Evolutionary conservation across 73 alveolate genomes (phyloP).

Genomic region (Paraurostyla sp.): DNA sequence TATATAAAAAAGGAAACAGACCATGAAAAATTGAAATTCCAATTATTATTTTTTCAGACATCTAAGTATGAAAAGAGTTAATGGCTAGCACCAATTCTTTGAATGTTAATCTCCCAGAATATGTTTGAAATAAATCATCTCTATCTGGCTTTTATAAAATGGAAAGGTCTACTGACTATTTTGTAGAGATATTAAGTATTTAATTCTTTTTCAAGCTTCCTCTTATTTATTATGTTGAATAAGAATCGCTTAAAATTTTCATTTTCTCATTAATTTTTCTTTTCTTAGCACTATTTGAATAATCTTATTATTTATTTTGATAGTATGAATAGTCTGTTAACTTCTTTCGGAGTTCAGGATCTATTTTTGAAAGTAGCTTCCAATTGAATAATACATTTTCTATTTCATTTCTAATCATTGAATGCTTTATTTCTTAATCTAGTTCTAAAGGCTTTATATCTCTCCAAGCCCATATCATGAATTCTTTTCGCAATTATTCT

Average conservation of each 20-base stretch:
- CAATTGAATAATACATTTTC: conserved; percentile 12
- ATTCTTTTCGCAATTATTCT: conserved; percentile 1
- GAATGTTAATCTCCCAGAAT: conserved; percentile 16
- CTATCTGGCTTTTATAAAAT: not conserved
- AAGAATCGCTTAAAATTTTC: not conserved
- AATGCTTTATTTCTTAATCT: conserved; percentile 21
- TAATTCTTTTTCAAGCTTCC: not conserved
- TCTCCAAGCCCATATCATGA: not conserved
- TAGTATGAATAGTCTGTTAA: not conserved
- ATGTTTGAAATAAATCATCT: conserved; percentile 13
- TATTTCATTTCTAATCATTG: conserved; percentile 51
- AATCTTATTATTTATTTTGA: not conserved
- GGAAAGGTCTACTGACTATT: no score
- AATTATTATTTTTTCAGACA: not conserved
- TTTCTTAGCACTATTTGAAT: not conserved
- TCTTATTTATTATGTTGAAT: not conserved
- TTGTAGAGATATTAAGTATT: not conserved
- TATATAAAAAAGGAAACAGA: not conserved
- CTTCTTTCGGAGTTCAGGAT: not conserved
- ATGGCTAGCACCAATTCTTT: not conserved
- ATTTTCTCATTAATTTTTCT: not conserved
- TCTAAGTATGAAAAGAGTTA: not conserved
- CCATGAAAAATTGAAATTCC: not conserved
- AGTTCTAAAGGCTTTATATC: not conserved
- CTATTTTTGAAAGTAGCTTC: not conserved